Base-by-base conservation (phyloP, 1,139 yeast species). In the Suhomyces panamericanus region DNA sequence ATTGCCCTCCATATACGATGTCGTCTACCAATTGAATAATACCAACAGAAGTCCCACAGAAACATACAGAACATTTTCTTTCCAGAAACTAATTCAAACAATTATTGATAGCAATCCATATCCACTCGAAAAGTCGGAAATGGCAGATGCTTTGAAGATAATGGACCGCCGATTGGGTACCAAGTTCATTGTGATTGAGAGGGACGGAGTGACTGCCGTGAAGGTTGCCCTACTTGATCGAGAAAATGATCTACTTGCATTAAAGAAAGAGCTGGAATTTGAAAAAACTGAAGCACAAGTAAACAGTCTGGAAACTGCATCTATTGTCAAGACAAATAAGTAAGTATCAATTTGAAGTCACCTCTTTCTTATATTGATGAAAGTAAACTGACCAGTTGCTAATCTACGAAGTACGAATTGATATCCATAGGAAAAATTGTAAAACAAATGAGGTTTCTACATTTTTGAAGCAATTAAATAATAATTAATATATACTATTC, bases 1-100 rank as follows among this genome's bases (percentile, higher is more conserved):
- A 52, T 53, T 73, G 35, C 64, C 60, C 2, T 69, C 62, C 11
- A 53, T 73, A 6, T 74, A 73, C 49, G 69, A 71, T 42, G 63
- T 70, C 2, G 50, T 74, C 4, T 66, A 57, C 50, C 78, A 72
- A 46, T 44, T 63, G 14, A 54, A 56, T 43, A 43, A 27, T 14
- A 27, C 29, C 11, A 38, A 33, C 35, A 10, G 47, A 30, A 13
- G 13, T 10, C 32, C 46, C 15, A 34, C 24, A 3, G 37, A 39
- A 36, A 39, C 47, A 31, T 51, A 56, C 11, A 28, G 37, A 43
- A 51, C 66, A 16, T 58, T 59, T 44, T 60, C 75, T 1, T 43
- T 67, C 15, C 42, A 56, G 2, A 63, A 63, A 38, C 41, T 70
- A 10, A 50, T 59, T 4, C 57, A 61, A 20, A 64, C 58, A 2